Evolutionary conservation across 352 stramenopile species (phyloP), one percentile per base, ranked within the genome.

Genomic region (Pythium scleroteichum): DNA sequence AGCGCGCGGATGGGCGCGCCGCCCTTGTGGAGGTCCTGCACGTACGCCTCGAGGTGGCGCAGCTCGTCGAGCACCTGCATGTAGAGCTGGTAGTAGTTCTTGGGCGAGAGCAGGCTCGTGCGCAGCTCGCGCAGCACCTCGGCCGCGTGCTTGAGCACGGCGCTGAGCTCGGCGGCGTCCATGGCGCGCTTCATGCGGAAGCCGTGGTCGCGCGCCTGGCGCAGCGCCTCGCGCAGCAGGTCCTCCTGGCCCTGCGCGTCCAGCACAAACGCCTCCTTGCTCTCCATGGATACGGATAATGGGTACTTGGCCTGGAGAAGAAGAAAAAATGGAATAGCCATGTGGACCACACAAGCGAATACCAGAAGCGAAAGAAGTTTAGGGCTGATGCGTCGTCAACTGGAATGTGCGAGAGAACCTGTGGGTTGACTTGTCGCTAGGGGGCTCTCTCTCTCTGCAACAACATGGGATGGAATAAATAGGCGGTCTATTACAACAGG

Each of bases 31-130:
- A 98, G 72, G 35, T 95, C 73, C 26, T 94, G 75, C 33, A 99
- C 88, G 70, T 96, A 99, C 55, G 87, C 90, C 76, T 99, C 96
- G 24, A 99, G 78, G 55, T 95, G 83, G 2, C 89, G 86, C 59
- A 99, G 76, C 69, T 99, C 92, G 68, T 99, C 90, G 57, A 94
- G 77, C 27, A 97, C 78, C 71, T 86, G 72, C 79, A 95, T 93
- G 51, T 95, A 99, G 33, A 99, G 83, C 72, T 99, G 95, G 76
- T 99, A 99, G 79, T 99, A 99, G 69, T 98, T 98, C 69, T 98
- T 98, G 20, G 98, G 98, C 23, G 90, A 98, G n/a, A 99, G 75
- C 33, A 90, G 68, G 49, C 77, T 88, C 52, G 85, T 95, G 56
- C 86, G 84, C 62, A 97, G 68, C 69, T 97, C 88, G 22, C 81